These are phyloP conservation scores for Hericium coralloides DNA, from an alignment of 768 basidiomycete species.

Conservation along the genomic window DNA sequence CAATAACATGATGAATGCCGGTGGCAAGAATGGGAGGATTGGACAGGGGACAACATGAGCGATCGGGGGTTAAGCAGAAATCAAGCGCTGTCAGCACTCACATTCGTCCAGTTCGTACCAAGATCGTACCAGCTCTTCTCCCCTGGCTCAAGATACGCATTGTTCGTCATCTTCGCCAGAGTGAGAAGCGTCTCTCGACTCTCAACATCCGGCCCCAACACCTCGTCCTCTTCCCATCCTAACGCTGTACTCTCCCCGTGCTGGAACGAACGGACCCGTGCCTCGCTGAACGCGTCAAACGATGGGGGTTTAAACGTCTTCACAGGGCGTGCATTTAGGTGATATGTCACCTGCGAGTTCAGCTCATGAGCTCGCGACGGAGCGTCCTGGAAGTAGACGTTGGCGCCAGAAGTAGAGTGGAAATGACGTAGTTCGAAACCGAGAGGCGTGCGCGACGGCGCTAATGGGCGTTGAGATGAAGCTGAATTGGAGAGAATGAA, in stretches of 20 bases:
- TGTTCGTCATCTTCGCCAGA: conserved; percentile 85
- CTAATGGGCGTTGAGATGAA: neutral
- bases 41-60: neutral
- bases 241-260: conserved; percentile 31
- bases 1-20: neutral
- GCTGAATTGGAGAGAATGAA: neutral
- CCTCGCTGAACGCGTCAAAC: conserved; percentile 20
- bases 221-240: conserved; percentile 58
- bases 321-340: conserved; percentile 31
- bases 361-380: conserved; percentile 21
- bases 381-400: conserved; percentile 51
- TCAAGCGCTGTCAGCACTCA: conserved; percentile 20
- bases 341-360: conserved; percentile 23
- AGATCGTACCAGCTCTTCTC: conserved; percentile 67
- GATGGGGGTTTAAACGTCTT: conserved; percentile 42
- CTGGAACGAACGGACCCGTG: conserved; percentile 29
- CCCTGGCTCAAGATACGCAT: conserved; percentile 56
- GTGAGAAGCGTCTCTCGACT: conserved; percentile 63
- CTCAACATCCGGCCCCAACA: conserved; percentile 61
- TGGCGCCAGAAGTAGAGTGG: conserved; percentile 48
- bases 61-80: neutral
- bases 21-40: neutral
- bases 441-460: conserved; percentile 16
- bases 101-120: conserved; percentile 52
- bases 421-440: conserved; percentile 60